Conservation (phyloP, 768 basidiomycete genomes). For the Favolaschia claudopus region DNA sequence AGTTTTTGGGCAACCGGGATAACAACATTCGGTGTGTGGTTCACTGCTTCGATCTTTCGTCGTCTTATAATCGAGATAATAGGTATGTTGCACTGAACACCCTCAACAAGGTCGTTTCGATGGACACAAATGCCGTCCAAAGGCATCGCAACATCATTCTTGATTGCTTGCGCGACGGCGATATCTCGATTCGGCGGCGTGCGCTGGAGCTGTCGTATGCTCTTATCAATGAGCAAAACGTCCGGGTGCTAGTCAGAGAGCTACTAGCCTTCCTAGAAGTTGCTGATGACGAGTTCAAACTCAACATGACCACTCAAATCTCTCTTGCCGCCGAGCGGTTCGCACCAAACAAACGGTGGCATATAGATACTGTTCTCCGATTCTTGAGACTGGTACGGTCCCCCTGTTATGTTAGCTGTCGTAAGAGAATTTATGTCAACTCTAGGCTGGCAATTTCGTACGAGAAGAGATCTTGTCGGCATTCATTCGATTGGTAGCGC, state of each 20-base stretch:
- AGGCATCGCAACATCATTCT: constrained; percentile 97
- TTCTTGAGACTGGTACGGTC: constrained; percentile 85
- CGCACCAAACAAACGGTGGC: constrained; percentile 98
- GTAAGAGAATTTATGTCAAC: constrained; percentile 1
- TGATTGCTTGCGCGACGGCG: constrained; percentile 99
- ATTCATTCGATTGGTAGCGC: constrained; percentile 94
- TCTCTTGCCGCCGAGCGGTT: constrained; percentile 94
- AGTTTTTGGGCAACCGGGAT: constrained; percentile 96
- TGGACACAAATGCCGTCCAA: constrained; percentile 98
- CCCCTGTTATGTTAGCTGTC: background rate
- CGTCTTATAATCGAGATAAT: constrained; percentile 6
- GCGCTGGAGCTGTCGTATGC: constrained; percentile 98
- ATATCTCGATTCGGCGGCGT: constrained; percentile 96
- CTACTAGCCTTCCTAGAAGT: constrained; percentile 96
- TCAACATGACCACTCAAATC: constrained; percentile 97
- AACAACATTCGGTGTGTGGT: constrained; percentile 92
- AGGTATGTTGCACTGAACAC: constrained; percentile 99
- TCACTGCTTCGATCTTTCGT: background rate
- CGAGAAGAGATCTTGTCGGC: constrained; percentile 94
- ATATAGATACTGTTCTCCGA: constrained; percentile 95
- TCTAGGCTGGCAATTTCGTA: constrained; percentile 95
- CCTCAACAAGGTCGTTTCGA: constrained; percentile 95
- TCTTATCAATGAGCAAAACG: constrained; percentile 93
- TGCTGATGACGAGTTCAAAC: constrained; percentile 98
- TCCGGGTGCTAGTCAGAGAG: constrained; percentile 91